These are phyloP conservation scores for Cafeteria roenbergensis DNA, from an alignment of 108 stramenopile species.

Conservation along the genomic window DNA sequence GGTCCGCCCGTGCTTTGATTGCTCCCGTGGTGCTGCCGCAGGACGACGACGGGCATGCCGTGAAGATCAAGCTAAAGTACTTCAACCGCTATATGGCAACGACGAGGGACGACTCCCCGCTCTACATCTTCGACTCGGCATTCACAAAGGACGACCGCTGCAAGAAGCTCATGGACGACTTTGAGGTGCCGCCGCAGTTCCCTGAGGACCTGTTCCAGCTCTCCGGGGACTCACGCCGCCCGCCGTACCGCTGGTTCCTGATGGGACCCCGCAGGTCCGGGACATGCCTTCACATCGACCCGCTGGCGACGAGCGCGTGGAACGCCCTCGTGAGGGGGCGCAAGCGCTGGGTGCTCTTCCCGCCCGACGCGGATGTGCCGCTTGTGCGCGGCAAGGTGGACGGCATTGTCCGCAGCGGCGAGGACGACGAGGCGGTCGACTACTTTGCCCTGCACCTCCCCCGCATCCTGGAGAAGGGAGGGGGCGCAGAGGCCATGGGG, in stretches of 20 bases:
- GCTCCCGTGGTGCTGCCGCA: neutral
- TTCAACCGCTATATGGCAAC: conserved; percentile 63
- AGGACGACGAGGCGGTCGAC: conserved; percentile 89
- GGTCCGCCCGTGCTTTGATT: neutral
- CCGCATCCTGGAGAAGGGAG: conserved; percentile 2
- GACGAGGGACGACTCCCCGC: conserved; percentile 80
- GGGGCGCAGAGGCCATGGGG: neutral
- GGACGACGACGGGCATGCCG: conserved; percentile 63
- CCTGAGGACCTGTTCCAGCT: conserved; percentile 74
- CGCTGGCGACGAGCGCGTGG: conserved; percentile 88
- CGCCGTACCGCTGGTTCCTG: conserved; percentile 93
- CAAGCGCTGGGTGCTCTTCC: conserved; percentile 95
- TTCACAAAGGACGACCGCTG: conserved; percentile 62
- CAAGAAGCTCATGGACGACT: conserved; percentile 48
- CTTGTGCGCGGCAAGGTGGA: conserved; percentile 68
- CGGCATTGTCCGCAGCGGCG: conserved; percentile 31
- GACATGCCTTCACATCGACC: conserved; percentile 85
- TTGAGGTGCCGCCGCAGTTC: conserved; percentile 72
- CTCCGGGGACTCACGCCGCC: conserved; percentile 72
- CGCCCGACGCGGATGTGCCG: conserved; percentile 63
- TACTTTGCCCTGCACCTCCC: conserved; percentile 8
- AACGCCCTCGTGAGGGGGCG: conserved; percentile 77
- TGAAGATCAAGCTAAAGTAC: conserved; percentile 72
- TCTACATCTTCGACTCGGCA: conserved; percentile 87
- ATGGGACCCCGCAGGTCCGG: conserved; percentile 77